Percentiles rank a stretch among this genome's conserved stretches.
Conservation (phyloP, 2,329 filamentous ascomycete genomes). For the Trichoderma cornu-damae region DNA sequence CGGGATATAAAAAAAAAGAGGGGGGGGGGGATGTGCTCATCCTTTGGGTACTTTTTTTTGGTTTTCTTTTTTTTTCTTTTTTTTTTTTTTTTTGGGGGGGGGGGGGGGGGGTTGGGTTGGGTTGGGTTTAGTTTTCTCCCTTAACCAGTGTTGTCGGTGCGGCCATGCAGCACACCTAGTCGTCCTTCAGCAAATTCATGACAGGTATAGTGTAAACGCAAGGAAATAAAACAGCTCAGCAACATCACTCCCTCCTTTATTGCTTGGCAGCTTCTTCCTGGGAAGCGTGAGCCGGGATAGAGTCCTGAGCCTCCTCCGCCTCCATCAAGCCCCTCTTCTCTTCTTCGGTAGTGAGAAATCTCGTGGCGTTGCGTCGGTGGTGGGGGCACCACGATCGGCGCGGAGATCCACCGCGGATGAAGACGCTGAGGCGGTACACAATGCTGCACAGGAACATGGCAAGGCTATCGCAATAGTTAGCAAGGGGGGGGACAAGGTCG, state of each 20-base stretch:
- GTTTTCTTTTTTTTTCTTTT: not conserved
- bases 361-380: not conserved
- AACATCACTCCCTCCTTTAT: not conserved
- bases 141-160: not conserved
- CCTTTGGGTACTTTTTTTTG: not conserved
- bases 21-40: too few relatives aligned
- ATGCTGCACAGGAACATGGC: slow-evolving; percentile 62
- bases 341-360: slow-evolving; percentile 28
- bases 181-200: slow-evolving; percentile 1
- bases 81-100: not conserved
- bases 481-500: not conserved
- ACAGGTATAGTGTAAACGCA: slow-evolving; percentile 9
- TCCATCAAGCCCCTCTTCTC: slow-evolving; percentile 50
- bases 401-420: slow-evolving; percentile 32
- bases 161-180: not conserved
- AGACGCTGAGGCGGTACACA: slow-evolving; percentile 54
- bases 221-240: not conserved
- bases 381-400: slow-evolving; percentile 19
- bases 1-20: not conserved
- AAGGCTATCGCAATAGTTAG: slow-evolving; percentile 40
- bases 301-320: slow-evolving; percentile 28
- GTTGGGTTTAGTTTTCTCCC: too few relatives aligned
- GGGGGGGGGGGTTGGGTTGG: too few relatives aligned
- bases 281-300: slow-evolving; percentile 27
- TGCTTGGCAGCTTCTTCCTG: slow-evolving; percentile 25